Conservation (phyloP, 2,329 filamentous ascomycete genomes). For the Moelleriella libera region DNA sequence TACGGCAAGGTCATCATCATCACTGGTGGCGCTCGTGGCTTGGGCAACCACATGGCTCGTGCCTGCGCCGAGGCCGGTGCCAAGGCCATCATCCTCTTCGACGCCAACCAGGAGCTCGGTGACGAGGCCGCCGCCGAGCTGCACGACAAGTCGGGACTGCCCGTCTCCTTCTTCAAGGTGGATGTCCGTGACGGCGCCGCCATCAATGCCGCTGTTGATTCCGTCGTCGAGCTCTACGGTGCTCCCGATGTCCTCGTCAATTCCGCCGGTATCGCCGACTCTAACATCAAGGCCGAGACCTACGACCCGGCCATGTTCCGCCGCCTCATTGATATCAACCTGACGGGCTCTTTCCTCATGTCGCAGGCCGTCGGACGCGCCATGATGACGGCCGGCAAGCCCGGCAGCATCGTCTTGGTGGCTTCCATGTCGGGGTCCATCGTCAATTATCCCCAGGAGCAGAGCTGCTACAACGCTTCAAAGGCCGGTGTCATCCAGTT, state of each 20-base stretch:
- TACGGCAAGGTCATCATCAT: constrained; percentile 58
- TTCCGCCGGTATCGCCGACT: constrained; percentile 68
- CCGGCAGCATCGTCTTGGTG: constrained; percentile 61
- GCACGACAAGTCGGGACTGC: constrained; percentile 57
- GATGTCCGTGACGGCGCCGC: constrained; percentile 60
- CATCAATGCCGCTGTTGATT: constrained; percentile 55
- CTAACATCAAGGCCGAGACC: constrained; percentile 69
- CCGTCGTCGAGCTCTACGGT: constrained; percentile 52
- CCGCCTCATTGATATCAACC: constrained; percentile 68
- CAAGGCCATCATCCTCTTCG: constrained; percentile 60
- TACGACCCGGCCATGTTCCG: constrained; percentile 68
- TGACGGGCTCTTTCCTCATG: constrained; percentile 67
- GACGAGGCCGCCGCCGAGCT: constrained; percentile 56
- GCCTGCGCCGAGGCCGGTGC: constrained; percentile 65
- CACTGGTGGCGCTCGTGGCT: constrained; percentile 62
- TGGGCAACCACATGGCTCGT: constrained; percentile 68
- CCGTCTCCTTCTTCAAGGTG: constrained; percentile 65
- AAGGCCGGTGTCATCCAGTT: constrained; percentile 71
- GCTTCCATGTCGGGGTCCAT: constrained; percentile 73
- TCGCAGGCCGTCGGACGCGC: constrained; percentile 55
- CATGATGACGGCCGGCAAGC: constrained; percentile 60
- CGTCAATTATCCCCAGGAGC: constrained; percentile 78
- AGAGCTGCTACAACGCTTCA: constrained; percentile 71
- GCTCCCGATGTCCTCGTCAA: constrained; percentile 65
- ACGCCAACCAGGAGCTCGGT: constrained; percentile 62